A percentile compares a stretch with the other conserved stretches of the same genome.
Conservation (phyloP, 2,329 filamentous ascomycete species). For the Aspergillus piperis region DNA sequence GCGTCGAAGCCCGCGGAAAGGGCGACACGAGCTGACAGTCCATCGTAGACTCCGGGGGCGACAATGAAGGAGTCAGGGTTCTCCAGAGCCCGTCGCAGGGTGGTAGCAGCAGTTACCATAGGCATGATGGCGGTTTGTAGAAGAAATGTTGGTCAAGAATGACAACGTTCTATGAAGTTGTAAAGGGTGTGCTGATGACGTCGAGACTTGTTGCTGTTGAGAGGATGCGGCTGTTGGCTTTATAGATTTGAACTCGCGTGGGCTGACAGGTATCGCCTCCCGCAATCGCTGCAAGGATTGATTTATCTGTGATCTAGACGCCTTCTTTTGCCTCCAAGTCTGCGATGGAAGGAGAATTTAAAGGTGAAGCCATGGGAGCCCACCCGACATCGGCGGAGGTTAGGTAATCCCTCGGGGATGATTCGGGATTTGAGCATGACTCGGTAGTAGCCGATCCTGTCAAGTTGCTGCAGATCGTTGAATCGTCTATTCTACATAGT, state of each 20-base stretch:
- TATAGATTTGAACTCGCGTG: neutral
- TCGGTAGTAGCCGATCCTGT: neutral
- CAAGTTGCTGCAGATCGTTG: neutral
- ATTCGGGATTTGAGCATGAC: slow-evolving; percentile 6
- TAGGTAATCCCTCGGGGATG: slow-evolving; percentile 10
- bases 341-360: neutral
- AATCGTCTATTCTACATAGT: neutral
- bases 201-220: neutral
- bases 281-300: neutral
- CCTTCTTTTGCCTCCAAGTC: neutral
- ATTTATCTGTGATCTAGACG: neutral
- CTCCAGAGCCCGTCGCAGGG: slow-evolving; percentile 35
- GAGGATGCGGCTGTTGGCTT: neutral
- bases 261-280: neutral
- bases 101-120: slow-evolving; percentile 31
- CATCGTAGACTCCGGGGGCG: slow-evolving; percentile 55
- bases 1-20: slow-evolving; percentile 52
- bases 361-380: neutral
- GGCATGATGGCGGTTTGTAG: slow-evolving; percentile 23
- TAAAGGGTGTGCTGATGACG: neutral
- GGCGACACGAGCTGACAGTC: slow-evolving; percentile 52
- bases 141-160: neutral
- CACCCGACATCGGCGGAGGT: slow-evolving; percentile 10
- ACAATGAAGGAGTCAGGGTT: slow-evolving; percentile 44
- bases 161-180: neutral